phyloP scores from a whole-genome alignment of 2,329 filamentous ascomycete species.

The Trichoderma sp. region DNA sequence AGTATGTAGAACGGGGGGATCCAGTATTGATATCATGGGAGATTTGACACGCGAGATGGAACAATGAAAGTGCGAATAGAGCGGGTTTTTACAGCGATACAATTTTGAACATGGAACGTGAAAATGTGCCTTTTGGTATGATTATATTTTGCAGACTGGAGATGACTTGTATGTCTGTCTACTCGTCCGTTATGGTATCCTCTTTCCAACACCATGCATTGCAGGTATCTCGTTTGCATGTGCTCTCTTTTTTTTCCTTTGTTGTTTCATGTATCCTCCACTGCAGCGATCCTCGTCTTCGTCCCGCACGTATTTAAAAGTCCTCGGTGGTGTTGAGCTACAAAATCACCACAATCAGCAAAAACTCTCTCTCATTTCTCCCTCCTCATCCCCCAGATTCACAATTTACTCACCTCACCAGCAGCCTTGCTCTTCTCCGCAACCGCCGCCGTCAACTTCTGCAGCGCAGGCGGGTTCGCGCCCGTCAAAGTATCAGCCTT shows the following conservation, averaged over 20 bases:
- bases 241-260: not conserved
- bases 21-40: not conserved
- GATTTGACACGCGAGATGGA: not conserved
- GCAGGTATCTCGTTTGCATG: not conserved
- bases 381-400: not conserved
- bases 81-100: not conserved
- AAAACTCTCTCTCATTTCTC: not conserved
- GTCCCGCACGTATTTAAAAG: not conserved
- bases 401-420: conserved; percentile 19
- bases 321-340: not conserved
- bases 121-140: not conserved
- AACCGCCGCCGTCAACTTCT: conserved; percentile 28
- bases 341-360: not conserved
- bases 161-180: not conserved
- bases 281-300: not conserved
- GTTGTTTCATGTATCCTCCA: not conserved
- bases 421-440: conserved; percentile 26
- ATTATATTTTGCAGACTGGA: not conserved
- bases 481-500: conserved; percentile 44
- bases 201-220: not conserved
- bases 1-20: not conserved
- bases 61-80: not conserved
- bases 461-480: conserved; percentile 35
- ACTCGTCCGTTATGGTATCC: not conserved
- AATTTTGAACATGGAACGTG: not conserved